Percentiles rank a stretch among this genome's conserved stretches.
Evolutionary conservation across 2,329 filamentous ascomycete genomes (phyloP).

Genomic region (Teratosphaeria destructans): DNA sequence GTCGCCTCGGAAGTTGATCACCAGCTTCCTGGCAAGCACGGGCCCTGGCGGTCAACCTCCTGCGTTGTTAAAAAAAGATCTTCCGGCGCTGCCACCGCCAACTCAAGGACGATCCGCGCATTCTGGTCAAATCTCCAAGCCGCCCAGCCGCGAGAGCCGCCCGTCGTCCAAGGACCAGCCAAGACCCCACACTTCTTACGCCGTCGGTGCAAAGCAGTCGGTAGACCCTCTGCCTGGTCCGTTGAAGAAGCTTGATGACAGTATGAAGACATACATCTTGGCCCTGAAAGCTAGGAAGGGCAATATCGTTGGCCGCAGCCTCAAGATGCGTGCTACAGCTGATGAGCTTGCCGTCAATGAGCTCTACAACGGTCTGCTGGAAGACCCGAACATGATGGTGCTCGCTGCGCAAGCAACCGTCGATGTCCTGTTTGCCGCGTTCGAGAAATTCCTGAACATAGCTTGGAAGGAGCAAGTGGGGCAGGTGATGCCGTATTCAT

Average conservation of each 20-base stretch:
- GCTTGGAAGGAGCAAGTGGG: constrained; percentile 88
- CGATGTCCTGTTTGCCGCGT: constrained; percentile 80
- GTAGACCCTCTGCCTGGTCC: constrained; percentile 35
- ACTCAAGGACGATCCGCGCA: constrained; percentile 5
- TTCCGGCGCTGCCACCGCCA: constrained; percentile 17
- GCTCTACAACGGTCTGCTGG: constrained; percentile 77
- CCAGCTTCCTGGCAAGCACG: constrained; percentile 60
- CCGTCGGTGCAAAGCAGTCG: constrained; percentile 47
- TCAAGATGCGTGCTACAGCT: constrained; percentile 58
- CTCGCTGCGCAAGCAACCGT: constrained; percentile 63
- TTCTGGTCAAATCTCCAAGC: constrained; percentile 23
- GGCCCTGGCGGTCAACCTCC: constrained; percentile 32
- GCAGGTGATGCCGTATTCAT: constrained; percentile 62
- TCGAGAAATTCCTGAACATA: constrained; percentile 82
- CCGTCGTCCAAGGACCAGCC: constrained; percentile 23
- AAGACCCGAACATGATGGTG: constrained; percentile 70
- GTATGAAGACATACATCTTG: constrained; percentile 71
- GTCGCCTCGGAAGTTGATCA: constrained; percentile 87
- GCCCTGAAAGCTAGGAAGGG: constrained; percentile 77
- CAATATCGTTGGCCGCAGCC: constrained; percentile 67
- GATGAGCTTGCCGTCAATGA: constrained; percentile 80
- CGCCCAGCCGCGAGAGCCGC: constrained; percentile 26
- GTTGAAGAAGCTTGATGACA: constrained; percentile 67
- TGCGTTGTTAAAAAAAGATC: constrained; percentile 17
- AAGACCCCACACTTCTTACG: constrained; percentile 13